Base-by-base conservation (phyloP, 2,329 filamentous ascomycete genomes). In the Pochonia chlamydosporia region DNA sequence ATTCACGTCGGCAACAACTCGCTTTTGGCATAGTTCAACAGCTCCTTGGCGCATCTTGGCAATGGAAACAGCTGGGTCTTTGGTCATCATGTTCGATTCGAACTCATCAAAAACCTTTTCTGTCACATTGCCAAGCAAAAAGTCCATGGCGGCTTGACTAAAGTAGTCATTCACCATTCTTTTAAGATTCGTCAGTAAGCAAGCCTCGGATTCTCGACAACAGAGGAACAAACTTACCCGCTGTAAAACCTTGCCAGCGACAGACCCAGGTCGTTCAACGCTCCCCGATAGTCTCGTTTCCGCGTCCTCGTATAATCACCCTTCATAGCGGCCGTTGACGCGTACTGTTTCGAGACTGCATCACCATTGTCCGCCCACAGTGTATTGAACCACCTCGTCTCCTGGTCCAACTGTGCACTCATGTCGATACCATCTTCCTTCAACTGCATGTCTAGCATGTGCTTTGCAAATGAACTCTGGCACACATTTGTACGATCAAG, bases 101-200 rank as follows among this genome's bases (percentile, higher is more conserved):
- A 99, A 99, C 56, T 99, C 93, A 48, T 92, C 87, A 61, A 97
- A 97, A 3, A 96, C 86, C 14, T 83, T 75, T 1, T 84, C 84
- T 0, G 85, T 89, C 10, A 95, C 88, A 55, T 93, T 93, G 18
- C 93, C 93, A 0, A 97, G 79, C 4, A 96, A 78, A 61, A 93
- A 97, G 63, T 99, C 93, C 54, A 99, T 96, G 43, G 88, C 89
- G 0, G 90, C 88, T 64, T 99, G 93, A 20, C 91, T 87, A 66
- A 97, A 97, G 65, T 95, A 96, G 67, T 99, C 93, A 56, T 95
- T 96, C 54, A 99, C 90, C 67, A 97, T 93, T 55, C 96, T 97
- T 61, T 77, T 16, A 21, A 33, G 25, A 31, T n/a, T 13, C n/a
- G 48, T 59, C 48, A 59, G 51, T 37, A 41, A 45, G n/a, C 18